Percentiles rank a stretch among this genome's conserved stretches.
Conservation (phyloP, 202 grass and related monocot genomes). For the Musa balbisiana region DNA sequence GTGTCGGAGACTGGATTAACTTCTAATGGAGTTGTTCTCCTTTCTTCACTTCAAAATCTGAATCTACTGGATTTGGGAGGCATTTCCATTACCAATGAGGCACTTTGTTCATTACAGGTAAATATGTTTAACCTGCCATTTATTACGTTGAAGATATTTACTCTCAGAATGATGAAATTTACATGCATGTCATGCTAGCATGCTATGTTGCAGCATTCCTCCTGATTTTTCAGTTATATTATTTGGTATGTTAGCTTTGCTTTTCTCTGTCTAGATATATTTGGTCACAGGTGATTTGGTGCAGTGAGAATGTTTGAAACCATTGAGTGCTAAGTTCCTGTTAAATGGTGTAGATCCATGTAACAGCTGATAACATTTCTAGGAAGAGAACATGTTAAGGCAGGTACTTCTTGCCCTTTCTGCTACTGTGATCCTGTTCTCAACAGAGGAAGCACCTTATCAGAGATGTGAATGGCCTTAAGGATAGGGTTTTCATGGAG, state of each 20-base stretch:
- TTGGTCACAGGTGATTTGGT: no score
- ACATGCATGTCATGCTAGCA: background rate
- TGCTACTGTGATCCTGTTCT: background rate
- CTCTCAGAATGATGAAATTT: background rate
- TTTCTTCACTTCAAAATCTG: constrained; percentile 55
- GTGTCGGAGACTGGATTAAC: constrained; percentile 59
- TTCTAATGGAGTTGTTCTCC: constrained; percentile 53
- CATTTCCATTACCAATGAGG: constrained; percentile 52
- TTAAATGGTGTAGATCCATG: no score
- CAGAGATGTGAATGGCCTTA: no score
- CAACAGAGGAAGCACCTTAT: background rate
- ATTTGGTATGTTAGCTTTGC: no score
- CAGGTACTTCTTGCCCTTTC: no score
- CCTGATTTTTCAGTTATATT: no score
- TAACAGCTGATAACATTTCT: background rate
- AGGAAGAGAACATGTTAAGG: no score
- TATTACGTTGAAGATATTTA: background rate
- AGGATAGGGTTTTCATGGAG: no score
- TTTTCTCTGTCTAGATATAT: no score
- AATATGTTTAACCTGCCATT: background rate
- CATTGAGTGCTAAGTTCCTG: no score
- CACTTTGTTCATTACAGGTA: constrained; percentile 64
- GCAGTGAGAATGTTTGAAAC: no score
- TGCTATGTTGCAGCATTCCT: background rate
- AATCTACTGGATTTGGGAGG: constrained; percentile 63